Base-by-base conservation (phyloP, 345 rosid species). In the Citrus inodora region DNA sequence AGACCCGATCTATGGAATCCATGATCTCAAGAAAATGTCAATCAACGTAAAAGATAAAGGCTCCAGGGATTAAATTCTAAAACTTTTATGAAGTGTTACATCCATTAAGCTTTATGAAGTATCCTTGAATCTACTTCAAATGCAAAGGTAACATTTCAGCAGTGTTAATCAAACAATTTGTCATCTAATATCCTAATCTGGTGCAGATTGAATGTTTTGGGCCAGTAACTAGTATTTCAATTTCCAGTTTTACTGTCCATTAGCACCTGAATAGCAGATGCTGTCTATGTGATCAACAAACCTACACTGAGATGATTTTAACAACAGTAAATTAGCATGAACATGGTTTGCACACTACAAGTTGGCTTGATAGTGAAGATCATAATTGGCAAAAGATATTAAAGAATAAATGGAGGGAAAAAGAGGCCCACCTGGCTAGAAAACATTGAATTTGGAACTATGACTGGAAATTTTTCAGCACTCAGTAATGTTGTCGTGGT, bases 401-500 rank as follows among this genome's bases (percentile, higher is more conserved):
- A 60, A 76, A 32, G 76, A 61, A 24, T 2, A 16, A 37, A 63
- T 7, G 48, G 62, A 63, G 60, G 27, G 33, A 67, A 30, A 68
- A 62, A 19, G 1, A 71, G 40, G 48, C 71, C 80, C 63, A 94
- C 99, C 98, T 96, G 99, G 79, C 99, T 94, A 51, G 97, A 96
- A 86, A 96, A 92, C 83, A 94, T 78, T 28, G 99, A 90, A 88
- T 96, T 96, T 25, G 98, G 99, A 83, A 96, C 97, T 75, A 89
- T 56, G 70, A 91, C 95, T 2, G 97, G 95, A 79, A 92, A 96
- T 58, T 88, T 92, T 83, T 96, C 98, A 22, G 95, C 87, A 77
- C 81, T 94, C 64, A 94, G 81, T 83, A 96, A 86, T 38, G 90
- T 87, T 56, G 98, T 94, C 67, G 91, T 88, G 13, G 94, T 91